These are phyloP conservation scores for Dactylellina haptotyla DNA, from an alignment of 2,329 filamentous ascomycete species.

Conservation along the genomic window DNA sequence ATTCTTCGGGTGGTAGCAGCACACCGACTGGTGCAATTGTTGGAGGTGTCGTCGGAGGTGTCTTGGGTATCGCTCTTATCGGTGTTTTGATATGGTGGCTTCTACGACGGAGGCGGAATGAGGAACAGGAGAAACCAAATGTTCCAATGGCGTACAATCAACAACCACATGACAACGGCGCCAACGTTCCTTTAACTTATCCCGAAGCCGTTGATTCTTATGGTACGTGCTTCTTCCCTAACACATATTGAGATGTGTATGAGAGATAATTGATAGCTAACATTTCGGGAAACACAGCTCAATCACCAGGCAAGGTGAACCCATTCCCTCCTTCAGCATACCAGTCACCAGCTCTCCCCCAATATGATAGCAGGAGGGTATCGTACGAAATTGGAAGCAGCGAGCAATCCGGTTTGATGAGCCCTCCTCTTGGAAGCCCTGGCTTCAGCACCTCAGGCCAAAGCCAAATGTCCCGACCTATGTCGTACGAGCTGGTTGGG, in stretches of 20 bases:
- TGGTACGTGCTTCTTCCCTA: conserved; percentile 16
- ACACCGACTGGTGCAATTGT: conserved; percentile 40
- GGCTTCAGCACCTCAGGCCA: background rate
- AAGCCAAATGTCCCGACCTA: conserved; percentile 14
- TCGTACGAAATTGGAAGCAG: conserved; percentile 44
- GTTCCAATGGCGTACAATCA: conserved; percentile 40
- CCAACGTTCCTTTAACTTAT: conserved; percentile 35
- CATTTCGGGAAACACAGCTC: background rate
- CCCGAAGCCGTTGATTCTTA: conserved; percentile 45
- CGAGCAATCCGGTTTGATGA: conserved; percentile 26
- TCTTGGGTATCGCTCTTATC: conserved; percentile 28
- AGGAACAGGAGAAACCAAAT: background rate
- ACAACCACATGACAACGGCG: conserved; percentile 26
- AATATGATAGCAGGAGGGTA: conserved; percentile 30
- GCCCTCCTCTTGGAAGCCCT: conserved; percentile 34
- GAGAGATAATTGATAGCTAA: conserved; percentile 11
- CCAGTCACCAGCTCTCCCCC: conserved; percentile 36
- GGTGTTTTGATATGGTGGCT: conserved; percentile 36
- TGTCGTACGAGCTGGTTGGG: conserved; percentile 48
- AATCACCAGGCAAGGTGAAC: conserved; percentile 43
- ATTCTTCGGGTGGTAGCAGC: background rate
- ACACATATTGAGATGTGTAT: background rate
- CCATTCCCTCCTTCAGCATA: conserved; percentile 46
- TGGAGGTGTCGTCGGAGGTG: conserved; percentile 39
- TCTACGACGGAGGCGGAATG: conserved; percentile 6